These are phyloP conservation scores for Rheum nobile DNA, from an alignment of 148 eudicot genomes.

Conservation along the genomic window DNA sequence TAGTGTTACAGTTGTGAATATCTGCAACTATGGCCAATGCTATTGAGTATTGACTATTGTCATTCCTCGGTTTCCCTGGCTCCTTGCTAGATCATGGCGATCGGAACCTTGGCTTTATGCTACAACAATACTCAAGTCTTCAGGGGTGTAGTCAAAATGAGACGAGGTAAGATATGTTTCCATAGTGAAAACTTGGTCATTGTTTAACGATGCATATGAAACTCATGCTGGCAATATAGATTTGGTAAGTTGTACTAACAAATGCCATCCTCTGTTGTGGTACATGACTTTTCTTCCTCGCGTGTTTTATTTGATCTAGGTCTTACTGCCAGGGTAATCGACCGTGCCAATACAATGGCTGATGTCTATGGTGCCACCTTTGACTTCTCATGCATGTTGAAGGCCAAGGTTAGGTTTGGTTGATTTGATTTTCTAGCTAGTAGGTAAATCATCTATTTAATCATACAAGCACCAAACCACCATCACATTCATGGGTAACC, in stretches of 20 bases:
- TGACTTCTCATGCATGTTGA: constrained; percentile 64
- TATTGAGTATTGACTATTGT: too few species aligned
- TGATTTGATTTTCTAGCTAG: too few species aligned
- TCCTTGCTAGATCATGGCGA: constrained; percentile 58
- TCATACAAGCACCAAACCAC: too few species aligned
- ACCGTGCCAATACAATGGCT: constrained; percentile 50
- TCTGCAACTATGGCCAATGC: background rate
- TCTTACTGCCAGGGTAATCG: constrained; percentile 71
- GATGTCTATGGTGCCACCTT: constrained; percentile 84
- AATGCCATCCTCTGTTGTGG: background rate
- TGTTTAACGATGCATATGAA: background rate
- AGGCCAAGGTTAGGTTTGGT: constrained; percentile 86
- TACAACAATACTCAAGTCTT: constrained; percentile 87
- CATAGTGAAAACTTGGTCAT: background rate
- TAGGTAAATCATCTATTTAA: too few species aligned
- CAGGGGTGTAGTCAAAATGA: constrained; percentile 86
- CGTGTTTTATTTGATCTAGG: constrained; percentile 24
- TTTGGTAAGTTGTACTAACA: background rate
- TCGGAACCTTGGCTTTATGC: constrained; percentile 86
- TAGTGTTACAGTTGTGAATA: background rate
- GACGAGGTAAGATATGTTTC: constrained; percentile 59
- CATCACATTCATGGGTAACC: too few species aligned
- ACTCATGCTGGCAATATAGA: too few species aligned
- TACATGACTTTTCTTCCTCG: background rate
- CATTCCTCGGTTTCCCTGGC: background rate